phyloP scores from a whole-genome alignment of 2,329 filamentous ascomycete species.

The Aspergillus sp. region DNA sequence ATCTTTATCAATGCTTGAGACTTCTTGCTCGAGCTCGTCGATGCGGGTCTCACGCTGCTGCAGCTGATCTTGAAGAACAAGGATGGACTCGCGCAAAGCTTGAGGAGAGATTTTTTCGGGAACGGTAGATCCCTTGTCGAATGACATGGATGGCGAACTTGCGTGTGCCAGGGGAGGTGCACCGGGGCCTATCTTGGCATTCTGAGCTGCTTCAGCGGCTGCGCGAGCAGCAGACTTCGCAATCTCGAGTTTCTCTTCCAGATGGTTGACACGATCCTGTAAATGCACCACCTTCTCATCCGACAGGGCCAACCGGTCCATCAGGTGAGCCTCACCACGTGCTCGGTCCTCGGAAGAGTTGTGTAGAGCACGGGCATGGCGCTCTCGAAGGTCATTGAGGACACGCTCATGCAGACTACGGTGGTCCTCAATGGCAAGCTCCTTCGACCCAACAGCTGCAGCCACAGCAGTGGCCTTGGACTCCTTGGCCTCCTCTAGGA shows the following conservation, averaged over 20 bases:
- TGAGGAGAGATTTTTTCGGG: slow-evolving; percentile 91
- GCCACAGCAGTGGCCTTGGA: slow-evolving; percentile 58
- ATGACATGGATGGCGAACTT: slow-evolving; percentile 44
- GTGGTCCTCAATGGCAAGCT: slow-evolving; percentile 52
- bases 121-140: slow-evolving; percentile 43
- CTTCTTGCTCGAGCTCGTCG: slow-evolving; percentile 73
- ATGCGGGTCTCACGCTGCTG: slow-evolving; percentile 89
- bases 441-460: slow-evolving; percentile 50
- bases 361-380: slow-evolving; percentile 68
- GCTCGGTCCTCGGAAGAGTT: slow-evolving; percentile 77
- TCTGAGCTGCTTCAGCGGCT: slow-evolving; percentile 70
- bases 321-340: slow-evolving; percentile 70
- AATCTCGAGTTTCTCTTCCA: slow-evolving; percentile 88
- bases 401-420: slow-evolving; percentile 65
- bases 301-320: slow-evolving; percentile 75
- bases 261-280: slow-evolving; percentile 75
- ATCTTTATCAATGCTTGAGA: slow-evolving; percentile 67
- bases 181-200: slow-evolving; percentile 43
- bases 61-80: slow-evolving; percentile 92
- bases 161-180: slow-evolving; percentile 35
- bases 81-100: slow-evolving; percentile 89
- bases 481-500: slow-evolving; percentile 74
- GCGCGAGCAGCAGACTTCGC: slow-evolving; percentile 81
- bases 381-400: slow-evolving; percentile 68
- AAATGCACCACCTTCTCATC: slow-evolving; percentile 81